Conservation (phyloP, 106 monocot genomes). For the Allium cepa region DNA sequence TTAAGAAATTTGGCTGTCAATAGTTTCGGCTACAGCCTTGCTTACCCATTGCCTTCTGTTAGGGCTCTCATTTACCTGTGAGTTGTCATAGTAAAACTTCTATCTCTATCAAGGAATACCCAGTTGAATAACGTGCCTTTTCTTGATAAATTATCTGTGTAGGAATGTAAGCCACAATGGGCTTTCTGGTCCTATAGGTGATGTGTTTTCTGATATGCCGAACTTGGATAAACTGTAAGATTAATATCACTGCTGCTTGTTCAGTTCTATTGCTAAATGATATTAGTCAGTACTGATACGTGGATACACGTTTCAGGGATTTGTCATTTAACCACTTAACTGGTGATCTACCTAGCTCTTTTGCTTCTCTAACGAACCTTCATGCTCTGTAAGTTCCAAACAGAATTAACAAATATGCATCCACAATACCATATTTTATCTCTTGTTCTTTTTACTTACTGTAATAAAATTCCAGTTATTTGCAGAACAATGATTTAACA, state of each 20-base stretch:
- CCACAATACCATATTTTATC: too few relatives aligned
- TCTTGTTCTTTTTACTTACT: too few relatives aligned
- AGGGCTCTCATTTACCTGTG: slow-evolving; percentile 36
- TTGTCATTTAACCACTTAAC: slow-evolving; percentile 64
- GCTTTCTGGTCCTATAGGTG: slow-evolving; percentile 41
- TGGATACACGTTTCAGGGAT: slow-evolving; percentile 32
- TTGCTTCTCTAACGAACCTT: slow-evolving; percentile 45
- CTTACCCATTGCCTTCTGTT: slow-evolving; percentile 30
- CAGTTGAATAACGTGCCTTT: too few relatives aligned
- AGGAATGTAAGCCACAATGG: slow-evolving; percentile 65
- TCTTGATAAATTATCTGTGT: neutral
- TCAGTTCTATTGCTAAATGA: neutral
- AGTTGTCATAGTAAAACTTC: slow-evolving; percentile 6
- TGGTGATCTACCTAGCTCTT: slow-evolving; percentile 65
- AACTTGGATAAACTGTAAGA: slow-evolving; percentile 43
- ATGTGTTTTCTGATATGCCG: slow-evolving; percentile 47
- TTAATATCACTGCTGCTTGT: neutral
- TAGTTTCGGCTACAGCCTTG: slow-evolving; percentile 29
- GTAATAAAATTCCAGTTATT: slow-evolving; percentile 32
- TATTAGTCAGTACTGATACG: neutral
- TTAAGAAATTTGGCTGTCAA: slow-evolving; percentile 48
- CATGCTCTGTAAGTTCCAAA: slow-evolving; percentile 47
- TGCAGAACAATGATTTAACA: slow-evolving; percentile 64
- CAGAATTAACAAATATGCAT: too few relatives aligned
- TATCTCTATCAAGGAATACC: too few relatives aligned